Percentiles rank a stretch among this genome's conserved stretches.
These are phyloP conservation scores for Xeromyces bisporus DNA, from an alignment of 495 filamentous ascomycete species.

Conservation along the genomic window DNA sequence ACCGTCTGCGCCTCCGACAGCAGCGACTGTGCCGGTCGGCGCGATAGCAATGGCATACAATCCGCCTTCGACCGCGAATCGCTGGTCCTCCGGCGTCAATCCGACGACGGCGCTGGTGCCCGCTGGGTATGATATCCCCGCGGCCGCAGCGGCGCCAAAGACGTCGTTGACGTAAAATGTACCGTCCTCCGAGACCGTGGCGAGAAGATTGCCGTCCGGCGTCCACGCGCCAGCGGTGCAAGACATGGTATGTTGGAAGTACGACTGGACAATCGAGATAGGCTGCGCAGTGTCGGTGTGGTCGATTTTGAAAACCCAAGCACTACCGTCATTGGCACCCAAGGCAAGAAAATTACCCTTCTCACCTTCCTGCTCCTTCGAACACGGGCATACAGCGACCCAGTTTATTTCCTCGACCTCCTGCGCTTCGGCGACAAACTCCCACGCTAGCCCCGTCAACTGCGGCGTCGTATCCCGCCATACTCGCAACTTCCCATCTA, in stretches of 20 bases:
- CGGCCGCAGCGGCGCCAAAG: slow-evolving; percentile 65
- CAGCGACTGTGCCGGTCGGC: slow-evolving; percentile 59
- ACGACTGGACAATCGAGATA: slow-evolving; percentile 70
- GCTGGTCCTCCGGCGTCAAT: slow-evolving; percentile 66
- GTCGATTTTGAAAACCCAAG: slow-evolving; percentile 87
- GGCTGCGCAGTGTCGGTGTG: slow-evolving; percentile 38
- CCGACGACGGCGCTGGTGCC: slow-evolving; percentile 60
- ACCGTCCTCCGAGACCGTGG: slow-evolving; percentile 76
- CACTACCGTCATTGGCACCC: slow-evolving; percentile 80
- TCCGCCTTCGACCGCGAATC: slow-evolving; percentile 83
- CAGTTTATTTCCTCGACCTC: slow-evolving; percentile 95
- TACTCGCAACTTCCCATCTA: slow-evolving; percentile 59
- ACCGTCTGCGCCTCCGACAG: slow-evolving; percentile 75
- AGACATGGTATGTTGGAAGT: slow-evolving; percentile 73
- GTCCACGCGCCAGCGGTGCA: slow-evolving; percentile 89
- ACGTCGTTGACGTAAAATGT: slow-evolving; percentile 88
- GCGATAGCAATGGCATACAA: slow-evolving; percentile 72
- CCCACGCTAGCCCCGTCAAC: slow-evolving; percentile 32
- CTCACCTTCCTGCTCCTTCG: slow-evolving; percentile 29
- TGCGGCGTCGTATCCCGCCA: slow-evolving; percentile 29
- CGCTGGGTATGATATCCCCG: slow-evolving; percentile 48
- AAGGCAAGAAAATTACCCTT: slow-evolving; percentile 74
- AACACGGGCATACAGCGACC: slow-evolving; percentile 57
- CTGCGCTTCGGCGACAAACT: slow-evolving; percentile 50
- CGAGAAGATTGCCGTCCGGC: slow-evolving; percentile 72